Conservation (phyloP, 2,329 filamentous ascomycete genomes). For the Botrytis aclada region DNA sequence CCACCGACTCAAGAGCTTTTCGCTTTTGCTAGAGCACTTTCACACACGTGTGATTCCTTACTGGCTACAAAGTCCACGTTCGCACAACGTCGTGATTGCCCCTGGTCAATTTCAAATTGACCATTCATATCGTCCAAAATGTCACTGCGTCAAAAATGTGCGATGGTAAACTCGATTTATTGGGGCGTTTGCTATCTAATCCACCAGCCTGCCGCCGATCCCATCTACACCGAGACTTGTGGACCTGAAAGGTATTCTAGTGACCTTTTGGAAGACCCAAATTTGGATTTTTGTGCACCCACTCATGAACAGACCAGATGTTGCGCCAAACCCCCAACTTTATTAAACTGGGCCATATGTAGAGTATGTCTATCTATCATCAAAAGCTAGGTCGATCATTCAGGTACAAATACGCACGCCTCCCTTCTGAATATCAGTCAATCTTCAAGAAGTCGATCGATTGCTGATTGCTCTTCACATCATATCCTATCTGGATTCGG, state of each 20-base stretch:
- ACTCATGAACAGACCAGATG: not conserved
- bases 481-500: not conserved
- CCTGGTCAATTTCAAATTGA: not conserved
- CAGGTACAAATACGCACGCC: conserved; percentile 9
- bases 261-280: not conserved
- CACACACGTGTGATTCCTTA: not conserved
- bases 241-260: not conserved
- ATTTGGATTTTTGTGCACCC: not conserved
- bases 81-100: not conserved
- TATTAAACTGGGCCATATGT: not conserved
- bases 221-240: not conserved
- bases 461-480: not conserved
- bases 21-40: not conserved
- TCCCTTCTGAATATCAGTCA: not conserved
- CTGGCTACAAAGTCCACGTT: not conserved
- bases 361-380: not conserved
- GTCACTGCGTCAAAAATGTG: not conserved
- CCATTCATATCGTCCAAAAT: not conserved
- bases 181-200: not conserved
- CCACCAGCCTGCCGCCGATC: not conserved
- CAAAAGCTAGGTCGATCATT: not conserved
- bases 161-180: not conserved
- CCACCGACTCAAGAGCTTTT: not conserved
- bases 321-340: not conserved
- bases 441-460: not conserved